Evolutionary conservation across 768 basidiomycete species (phyloP), one percentile per base, ranked within the genome.

Genomic region (Podaxis mareebaensis): DNA sequence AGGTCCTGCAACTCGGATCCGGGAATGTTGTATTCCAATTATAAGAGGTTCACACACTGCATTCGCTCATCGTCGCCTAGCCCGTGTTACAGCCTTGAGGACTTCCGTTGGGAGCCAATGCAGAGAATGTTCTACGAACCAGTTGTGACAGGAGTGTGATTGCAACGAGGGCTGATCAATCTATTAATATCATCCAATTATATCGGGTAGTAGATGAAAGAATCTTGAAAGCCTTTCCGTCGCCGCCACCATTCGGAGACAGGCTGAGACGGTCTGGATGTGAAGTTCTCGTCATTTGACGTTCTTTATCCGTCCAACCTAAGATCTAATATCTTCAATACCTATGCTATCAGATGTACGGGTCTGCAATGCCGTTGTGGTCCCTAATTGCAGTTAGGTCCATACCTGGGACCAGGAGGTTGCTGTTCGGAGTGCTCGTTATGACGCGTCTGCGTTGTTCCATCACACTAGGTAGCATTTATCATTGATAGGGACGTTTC

Each of bases 171-270:
- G 60, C 38, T 53, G 36, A 39, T 60, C 48, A 60, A 48, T 56
- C 44, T 63, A 63, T 63, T 51, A 49, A 63, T 63, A 57, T 48
- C 54, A 26, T 44, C 61, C 61, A 63, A 63, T 63, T 46, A 48
- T n/a, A 42, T 63, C 61, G 39, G 48, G 28, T 44, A 46, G 4
- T 24, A 24, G 22, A 60, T 40, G 20, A 46, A 46, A 46, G 44
- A 46, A 46, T 46, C 44, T n/a, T n/a, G 38, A 51, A 12, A 42
- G 39, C 13, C 15, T 20, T 39, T 42, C 54, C 24, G 38, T 40
- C 38, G 39, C 38, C 38, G 54, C 54, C 54, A 56, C 54, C 54
- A 56, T 40, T 56, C 54, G 54, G 54, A 24, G 54, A 26, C 54
- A 13, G 39, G 22, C 39, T 39, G 30, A 55, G 33, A 39, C 53